Evolutionary conservation across 129 eudicot genomes (phyloP).

Genomic region (Saussurea involucrata): DNA sequence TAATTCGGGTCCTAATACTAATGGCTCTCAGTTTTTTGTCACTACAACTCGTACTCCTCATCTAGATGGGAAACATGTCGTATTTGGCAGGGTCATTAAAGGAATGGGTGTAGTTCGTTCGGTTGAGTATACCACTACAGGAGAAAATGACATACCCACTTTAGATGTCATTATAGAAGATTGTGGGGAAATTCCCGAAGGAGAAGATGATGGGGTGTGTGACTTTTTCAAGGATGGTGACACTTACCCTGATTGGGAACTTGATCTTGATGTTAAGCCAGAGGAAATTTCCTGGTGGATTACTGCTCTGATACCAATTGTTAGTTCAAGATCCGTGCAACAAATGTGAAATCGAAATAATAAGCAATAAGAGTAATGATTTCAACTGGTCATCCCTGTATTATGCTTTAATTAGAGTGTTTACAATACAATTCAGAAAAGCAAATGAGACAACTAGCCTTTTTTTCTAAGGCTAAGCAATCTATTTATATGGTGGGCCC

Average conservation of each 20-base stretch:
- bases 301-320: constrained; percentile 47
- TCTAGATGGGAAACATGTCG: constrained; percentile 85
- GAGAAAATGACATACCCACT: constrained; percentile 48
- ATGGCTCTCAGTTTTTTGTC: constrained; percentile 85
- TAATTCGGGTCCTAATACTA: constrained; percentile 80
- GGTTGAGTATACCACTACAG: constrained; percentile 55
- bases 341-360: no score
- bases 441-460: no score
- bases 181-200: constrained; percentile 93
- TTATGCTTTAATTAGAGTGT: no score
- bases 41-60: constrained; percentile 71
- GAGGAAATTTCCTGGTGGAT: constrained; percentile 78
- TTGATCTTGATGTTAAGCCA: constrained; percentile 68
- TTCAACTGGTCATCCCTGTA: no score
- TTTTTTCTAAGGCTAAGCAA: no score
- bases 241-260: constrained; percentile 87
- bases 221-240: constrained; percentile 94
- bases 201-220: constrained; percentile 76
- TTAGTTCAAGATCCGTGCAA: constrained; percentile 62
- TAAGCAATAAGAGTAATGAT: no score
- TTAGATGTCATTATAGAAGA: constrained; percentile 65
- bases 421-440: no score
- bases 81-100: constrained; percentile 86
- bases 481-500: no score
- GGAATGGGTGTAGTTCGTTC: constrained; percentile 88